A percentile compares a stretch with the other conserved stretches of the same genome.
These are phyloP conservation scores for Cryptosporidium sp. DNA, from an alignment of 169 alveolate species.

Conservation along the genomic window DNA sequence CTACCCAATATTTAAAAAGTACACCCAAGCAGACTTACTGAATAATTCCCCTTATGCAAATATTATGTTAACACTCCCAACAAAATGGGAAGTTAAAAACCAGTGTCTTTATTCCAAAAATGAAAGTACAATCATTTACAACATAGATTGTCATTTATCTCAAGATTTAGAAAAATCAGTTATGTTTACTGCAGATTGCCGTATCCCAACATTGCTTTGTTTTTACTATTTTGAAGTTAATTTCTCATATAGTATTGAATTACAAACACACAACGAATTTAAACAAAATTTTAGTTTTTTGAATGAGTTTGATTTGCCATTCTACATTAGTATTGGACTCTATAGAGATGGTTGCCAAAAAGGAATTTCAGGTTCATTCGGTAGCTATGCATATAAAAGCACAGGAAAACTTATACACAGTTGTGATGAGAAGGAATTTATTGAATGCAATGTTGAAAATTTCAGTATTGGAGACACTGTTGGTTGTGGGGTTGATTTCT, in stretches of 20 bases:
- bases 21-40: slow-evolving; percentile 34
- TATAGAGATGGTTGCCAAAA: slow-evolving; percentile 76
- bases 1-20: slow-evolving; percentile 25
- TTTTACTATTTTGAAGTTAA: slow-evolving; percentile 43
- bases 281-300: background rate
- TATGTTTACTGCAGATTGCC: slow-evolving; percentile 8
- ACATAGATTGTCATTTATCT: background rate
- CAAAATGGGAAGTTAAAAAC: background rate
- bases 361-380: slow-evolving; percentile 68
- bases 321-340: slow-evolving; percentile 54
- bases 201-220: slow-evolving; percentile 25
- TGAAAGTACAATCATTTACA: slow-evolving; percentile 3
- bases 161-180: background rate
- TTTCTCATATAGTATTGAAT: background rate
- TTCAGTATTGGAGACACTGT: slow-evolving; percentile 76
- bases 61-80: slow-evolving; percentile 23
- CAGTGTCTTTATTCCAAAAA: background rate
- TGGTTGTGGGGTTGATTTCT: slow-evolving; percentile 74
- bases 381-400: slow-evolving; percentile 77
- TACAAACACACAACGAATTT: background rate
- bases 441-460: slow-evolving; percentile 17
- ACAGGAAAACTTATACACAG: slow-evolving; percentile 51
- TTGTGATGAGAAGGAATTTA: background rate
- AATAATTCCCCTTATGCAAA: slow-evolving; percentile 7
- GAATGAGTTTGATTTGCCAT: background rate